These are phyloP conservation scores for Mycena maculata DNA, from an alignment of 768 basidiomycete species.

Conservation along the genomic window DNA sequence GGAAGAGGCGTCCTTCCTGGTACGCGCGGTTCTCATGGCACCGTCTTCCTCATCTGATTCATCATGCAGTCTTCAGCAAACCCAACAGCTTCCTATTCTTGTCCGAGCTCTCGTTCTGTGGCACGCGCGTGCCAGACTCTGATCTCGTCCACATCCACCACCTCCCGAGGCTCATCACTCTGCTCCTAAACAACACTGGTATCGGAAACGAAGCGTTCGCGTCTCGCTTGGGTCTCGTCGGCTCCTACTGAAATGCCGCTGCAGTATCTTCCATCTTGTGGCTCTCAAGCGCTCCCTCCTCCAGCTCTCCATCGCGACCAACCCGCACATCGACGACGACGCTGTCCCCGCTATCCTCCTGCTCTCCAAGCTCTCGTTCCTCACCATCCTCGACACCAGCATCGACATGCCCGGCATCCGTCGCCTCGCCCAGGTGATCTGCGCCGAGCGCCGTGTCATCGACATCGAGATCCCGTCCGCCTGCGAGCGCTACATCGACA, in stretches of 20 bases:
- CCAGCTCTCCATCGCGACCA: constrained; percentile 63
- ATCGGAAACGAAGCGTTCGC: constrained; percentile 73
- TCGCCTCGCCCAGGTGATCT: constrained; percentile 53
- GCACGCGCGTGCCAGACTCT: constrained; percentile 56
- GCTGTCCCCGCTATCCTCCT: constrained; percentile 65
- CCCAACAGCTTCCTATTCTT: constrained; percentile 65
- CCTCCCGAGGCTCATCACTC: constrained; percentile 59
- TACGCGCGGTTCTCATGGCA: constrained; percentile 38
- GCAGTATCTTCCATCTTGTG: constrained; percentile 69
- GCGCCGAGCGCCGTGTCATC: constrained; percentile 52
- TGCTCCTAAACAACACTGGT: constrained; percentile 63
- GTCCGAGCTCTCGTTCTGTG: constrained; percentile 61
- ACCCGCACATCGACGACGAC: constrained; percentile 66
- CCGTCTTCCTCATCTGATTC: neutral
- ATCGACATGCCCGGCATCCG: constrained; percentile 71
- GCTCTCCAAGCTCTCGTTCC: constrained; percentile 58
- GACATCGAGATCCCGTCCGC: constrained; percentile 64
- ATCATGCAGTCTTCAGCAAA: constrained; percentile 60
- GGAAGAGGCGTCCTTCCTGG: constrained; percentile 57
- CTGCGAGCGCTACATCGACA: constrained; percentile 66
- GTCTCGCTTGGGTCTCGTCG: neutral
- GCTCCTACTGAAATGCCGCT: constrained; percentile 20
- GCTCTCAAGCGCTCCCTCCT: constrained; percentile 65
- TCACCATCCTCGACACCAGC: constrained; percentile 65
- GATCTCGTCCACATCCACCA: constrained; percentile 65